Base-by-base conservation (phyloP, 1,284 basidiomycete genomes). In the Sporisorium iseilematis-ciliati region DNA sequence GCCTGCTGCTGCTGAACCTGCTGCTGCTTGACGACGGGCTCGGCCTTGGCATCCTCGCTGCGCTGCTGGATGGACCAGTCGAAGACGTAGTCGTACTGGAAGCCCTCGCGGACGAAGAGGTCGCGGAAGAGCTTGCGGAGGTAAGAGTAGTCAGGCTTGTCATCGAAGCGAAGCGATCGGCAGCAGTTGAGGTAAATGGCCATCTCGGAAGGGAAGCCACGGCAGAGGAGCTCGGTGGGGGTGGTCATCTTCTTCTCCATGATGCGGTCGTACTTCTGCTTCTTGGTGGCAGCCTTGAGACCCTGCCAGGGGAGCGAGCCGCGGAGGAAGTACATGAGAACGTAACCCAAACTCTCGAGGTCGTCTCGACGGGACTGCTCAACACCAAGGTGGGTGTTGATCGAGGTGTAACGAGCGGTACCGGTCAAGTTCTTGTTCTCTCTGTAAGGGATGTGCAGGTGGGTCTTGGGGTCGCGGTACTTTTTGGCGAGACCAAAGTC, bases 381-480 rank as follows among this genome's bases (percentile, higher is more conserved):
- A 61, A 98, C 95, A 82, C 96, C 97, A 84, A 98, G 87, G 86
- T 99, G 97, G 50, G 96, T 99, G 88, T 99, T 99, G 89, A 99
- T 98, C 29, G 95, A 97, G 1, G 96, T 99, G 89, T 99, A 99
- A 63, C 96, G 93, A 72, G 96, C 97, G 25, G 97, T 99, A 75
- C 97, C 97, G 1, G 96, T 99, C 81, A 99, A 87, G 86, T 98
- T 99, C 92, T 99, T 98, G 90, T 99, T 98, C 91, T 99, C 97
- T 82, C 96, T 90, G 90, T 99, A 99, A 4, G 96, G 96, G 80
- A 99, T 99, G 87, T 99, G 97, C 48, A 98, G 90, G 86, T 99
- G 96, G 60, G 97, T 99, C 91, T 97, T 98, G 46, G 96, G 95
- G 88, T 99, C 96, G 70, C 97, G 91, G 90, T 97, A 99, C 89